Evolutionary conservation across 345 rosid genomes (phyloP).

Genomic region (Sonneratia alba): DNA sequence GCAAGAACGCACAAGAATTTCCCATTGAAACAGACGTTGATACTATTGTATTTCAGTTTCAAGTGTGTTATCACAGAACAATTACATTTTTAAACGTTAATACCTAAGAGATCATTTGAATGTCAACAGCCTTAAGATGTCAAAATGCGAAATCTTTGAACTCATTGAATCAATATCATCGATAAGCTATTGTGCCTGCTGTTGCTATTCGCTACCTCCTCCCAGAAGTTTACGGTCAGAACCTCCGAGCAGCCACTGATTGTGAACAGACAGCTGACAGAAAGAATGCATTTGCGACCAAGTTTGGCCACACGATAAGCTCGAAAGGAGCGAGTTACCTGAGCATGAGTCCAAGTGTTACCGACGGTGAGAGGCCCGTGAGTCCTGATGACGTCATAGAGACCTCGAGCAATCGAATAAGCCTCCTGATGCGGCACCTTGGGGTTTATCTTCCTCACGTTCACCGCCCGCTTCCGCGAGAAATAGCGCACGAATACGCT

Average conservation of each 20-base stretch:
- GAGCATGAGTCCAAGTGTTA: conserved; percentile 66
- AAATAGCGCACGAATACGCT: conserved; percentile 39
- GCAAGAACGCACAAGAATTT: neutral
- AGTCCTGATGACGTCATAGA: conserved; percentile 52
- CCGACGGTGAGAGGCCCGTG: conserved; percentile 71
- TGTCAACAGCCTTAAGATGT: neutral
- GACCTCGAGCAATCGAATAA: conserved; percentile 49
- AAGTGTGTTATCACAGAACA: neutral
- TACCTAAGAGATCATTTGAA: neutral
- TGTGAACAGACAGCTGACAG: neutral
- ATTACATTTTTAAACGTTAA: neutral
- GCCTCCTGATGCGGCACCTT: conserved; percentile 87
- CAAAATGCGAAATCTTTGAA: neutral
- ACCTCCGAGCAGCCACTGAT: neutral
- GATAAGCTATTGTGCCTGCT: neutral
- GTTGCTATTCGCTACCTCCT: neutral
- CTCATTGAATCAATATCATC: neutral
- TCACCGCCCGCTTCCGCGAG: conserved; percentile 64
- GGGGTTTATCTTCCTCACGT: conserved; percentile 87
- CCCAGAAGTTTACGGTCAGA: neutral
- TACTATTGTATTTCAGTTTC: neutral
- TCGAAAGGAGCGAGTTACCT: conserved; percentile 35
- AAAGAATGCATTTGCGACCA: neutral
- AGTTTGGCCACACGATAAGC: neutral
- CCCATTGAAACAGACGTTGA: neutral